These are phyloP conservation scores for Sistotremastrum suecicum DNA, from an alignment of 768 basidiomycete species.

Conservation along the genomic window DNA sequence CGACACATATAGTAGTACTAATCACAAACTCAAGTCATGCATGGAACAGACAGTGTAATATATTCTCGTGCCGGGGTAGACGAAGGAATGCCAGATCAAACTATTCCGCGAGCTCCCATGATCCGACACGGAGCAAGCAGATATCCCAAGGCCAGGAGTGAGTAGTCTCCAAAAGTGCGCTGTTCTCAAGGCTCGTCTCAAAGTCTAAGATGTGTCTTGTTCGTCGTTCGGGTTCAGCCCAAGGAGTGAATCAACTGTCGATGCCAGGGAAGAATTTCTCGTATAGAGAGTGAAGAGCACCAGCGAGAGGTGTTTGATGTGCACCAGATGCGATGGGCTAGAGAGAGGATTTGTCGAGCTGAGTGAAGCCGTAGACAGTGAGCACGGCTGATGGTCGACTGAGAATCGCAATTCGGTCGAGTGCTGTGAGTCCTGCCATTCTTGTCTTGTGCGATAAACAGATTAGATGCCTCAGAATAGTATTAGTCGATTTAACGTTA, in stretches of 20 bases:
- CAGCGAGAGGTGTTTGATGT: slow-evolving; percentile 10
- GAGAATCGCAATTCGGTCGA: not conserved
- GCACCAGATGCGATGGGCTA: slow-evolving; percentile 15
- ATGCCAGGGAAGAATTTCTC: slow-evolving; percentile 10
- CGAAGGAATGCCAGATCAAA: too few species aligned
- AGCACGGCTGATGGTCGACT: slow-evolving; percentile 9
- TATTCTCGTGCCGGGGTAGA: too few species aligned
- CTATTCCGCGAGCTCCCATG: too few species aligned
- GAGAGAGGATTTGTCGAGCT: slow-evolving; percentile 7
- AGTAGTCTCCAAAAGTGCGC: too few species aligned
- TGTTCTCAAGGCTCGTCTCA: too few species aligned
- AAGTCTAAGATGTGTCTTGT: too few species aligned
- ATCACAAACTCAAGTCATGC: too few species aligned
- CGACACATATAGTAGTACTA: too few species aligned
- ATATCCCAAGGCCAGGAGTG: too few species aligned
- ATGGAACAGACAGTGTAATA: too few species aligned
- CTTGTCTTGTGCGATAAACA: slow-evolving; percentile 16
- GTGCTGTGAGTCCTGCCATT: slow-evolving; percentile 10
- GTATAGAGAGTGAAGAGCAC: slow-evolving; percentile 11
- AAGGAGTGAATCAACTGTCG: not conserved
- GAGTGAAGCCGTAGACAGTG: slow-evolving; percentile 11
- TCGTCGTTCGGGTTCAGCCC: too few species aligned
- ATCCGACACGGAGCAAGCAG: too few species aligned
- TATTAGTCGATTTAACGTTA: slow-evolving; percentile 11
- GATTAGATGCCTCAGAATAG: slow-evolving; percentile 9